phyloP scores from a whole-genome alignment of 768 basidiomycete genomes.

The Termitomyces sp. region DNA sequence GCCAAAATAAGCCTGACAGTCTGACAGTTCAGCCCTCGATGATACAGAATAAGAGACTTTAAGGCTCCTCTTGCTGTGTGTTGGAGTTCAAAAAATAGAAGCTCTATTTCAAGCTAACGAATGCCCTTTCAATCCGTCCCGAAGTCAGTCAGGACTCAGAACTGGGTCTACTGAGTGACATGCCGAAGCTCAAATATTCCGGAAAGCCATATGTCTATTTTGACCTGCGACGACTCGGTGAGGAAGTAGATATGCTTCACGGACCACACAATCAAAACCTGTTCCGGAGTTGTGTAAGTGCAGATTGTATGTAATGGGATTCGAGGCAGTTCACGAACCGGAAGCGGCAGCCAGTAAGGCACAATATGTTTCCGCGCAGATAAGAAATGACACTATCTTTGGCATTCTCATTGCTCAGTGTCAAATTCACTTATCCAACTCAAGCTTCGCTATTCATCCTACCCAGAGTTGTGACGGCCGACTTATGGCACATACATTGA shows the following conservation, averaged over 20 bases:
- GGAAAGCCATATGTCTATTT: background rate
- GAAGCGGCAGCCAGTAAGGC: too few relatives aligned
- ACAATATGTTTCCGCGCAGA: background rate
- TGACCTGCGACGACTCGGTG: background rate
- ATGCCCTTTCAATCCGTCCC: slow-evolving; percentile 2
- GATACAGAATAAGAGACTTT: slow-evolving; percentile 10
- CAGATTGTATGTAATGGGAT: too few relatives aligned
- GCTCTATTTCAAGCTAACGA: slow-evolving; percentile 6
- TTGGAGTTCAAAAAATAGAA: too few relatives aligned
- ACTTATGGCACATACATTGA: background rate
- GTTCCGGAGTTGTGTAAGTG: background rate
- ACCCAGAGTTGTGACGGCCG: background rate
- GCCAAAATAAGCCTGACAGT: slow-evolving; percentile 26
- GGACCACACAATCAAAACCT: background rate
- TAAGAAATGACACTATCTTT: background rate
- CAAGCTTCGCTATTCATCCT: background rate
- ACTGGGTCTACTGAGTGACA: too few relatives aligned
- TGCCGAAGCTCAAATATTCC: background rate
- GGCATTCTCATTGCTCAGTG: background rate
- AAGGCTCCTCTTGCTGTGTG: slow-evolving; percentile 5
- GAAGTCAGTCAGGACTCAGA: background rate
- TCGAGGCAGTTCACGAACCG: background rate
- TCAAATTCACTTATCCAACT: background rate
- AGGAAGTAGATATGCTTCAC: too few relatives aligned
- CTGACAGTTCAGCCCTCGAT: too few relatives aligned